Evolutionary conservation across 2,329 filamentous ascomycete species (phyloP), one percentile per base, ranked within the genome.

Genomic region (Blastomyces gilchristii): DNA sequence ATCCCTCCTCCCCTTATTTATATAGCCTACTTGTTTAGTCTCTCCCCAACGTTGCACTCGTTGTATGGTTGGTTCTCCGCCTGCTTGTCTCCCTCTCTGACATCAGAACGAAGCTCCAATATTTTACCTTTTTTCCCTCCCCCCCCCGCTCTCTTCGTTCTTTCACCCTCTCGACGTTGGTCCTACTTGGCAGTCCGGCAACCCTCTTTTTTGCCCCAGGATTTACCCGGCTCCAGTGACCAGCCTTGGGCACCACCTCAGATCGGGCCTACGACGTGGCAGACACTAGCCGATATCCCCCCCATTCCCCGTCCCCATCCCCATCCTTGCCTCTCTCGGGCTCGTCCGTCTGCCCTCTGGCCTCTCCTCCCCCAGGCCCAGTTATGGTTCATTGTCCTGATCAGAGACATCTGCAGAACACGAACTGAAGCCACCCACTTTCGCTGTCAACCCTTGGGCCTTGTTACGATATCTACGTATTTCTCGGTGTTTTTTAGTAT

Each of bases 241-340:
- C 56, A 58, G 56, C 56, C 41, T 66, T 62, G 63, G 63, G 63
- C 65, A 64, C 59, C 65, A 62, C 65, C 63, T 65, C 65, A 63
- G 50, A 62, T 64, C 59, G 60, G 63, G 60, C 61, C 63, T 66
- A 63, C 63, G 65, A 66, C 65, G 63, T 66, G 63, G 63, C 63
- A 60, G 56, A 45, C 56, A 25, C 56, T 58, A 58, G 39, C n/a
- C n/a, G 45, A 54, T 31, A 54, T 37, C 12, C 41, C 41, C 41
- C n/a, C n/a, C n/a, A 22, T 22, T 18, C 28, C 25, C 52, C 28
- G 18, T 31, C 8, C 22, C 52, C 34, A 14, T 3, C 7, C 31
- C 31, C 31, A 34, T 34, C 31, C 31, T 5, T 34, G 52, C 52
- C 34, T 31, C 52, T 31, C 52, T 54, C 12, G 16, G 41, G 41